These are phyloP conservation scores for Albatrellus ellisii DNA, from an alignment of 768 basidiomycete genomes.

Conservation along the genomic window DNA sequence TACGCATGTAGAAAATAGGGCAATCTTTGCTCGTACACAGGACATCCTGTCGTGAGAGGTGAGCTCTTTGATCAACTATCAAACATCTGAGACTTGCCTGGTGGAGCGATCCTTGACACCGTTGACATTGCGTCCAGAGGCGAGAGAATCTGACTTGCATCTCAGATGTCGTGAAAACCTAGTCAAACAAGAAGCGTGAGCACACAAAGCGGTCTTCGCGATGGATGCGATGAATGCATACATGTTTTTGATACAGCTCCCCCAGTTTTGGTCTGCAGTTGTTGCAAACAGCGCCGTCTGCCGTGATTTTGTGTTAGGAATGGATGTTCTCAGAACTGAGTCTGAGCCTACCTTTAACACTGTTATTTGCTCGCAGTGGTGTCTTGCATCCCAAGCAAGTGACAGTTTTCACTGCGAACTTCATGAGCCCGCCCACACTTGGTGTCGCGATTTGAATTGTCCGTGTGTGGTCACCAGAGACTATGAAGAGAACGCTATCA, in stretches of 20 bases:
- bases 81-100: conserved; percentile 34
- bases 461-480: conserved; percentile 92
- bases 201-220: not conserved
- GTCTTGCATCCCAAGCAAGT: conserved; percentile 97
- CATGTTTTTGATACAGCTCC: conserved; percentile 90
- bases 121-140: conserved; percentile 97
- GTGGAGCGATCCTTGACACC: conserved; percentile 97
- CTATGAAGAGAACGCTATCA: conserved; percentile 27
- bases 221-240: conserved; percentile 18
- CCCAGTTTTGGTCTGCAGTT: conserved; percentile 80
- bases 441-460: conserved; percentile 95
- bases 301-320: not conserved
- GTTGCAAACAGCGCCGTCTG: conserved; percentile 88
- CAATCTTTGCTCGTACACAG: conserved; percentile 95
- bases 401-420: conserved; percentile 91
- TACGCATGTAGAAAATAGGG: conserved; percentile 97
- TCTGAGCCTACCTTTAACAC: conserved; percentile 42
- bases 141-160: conserved; percentile 87
- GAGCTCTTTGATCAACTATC: conserved; percentile 15
- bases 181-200: not conserved
- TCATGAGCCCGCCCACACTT: conserved; percentile 94
- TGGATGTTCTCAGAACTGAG: not conserved
- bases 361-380: conserved; percentile 65
- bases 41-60: conserved; percentile 53
- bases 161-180: conserved; percentile 49